A percentile compares a stretch with the other conserved stretches of the same genome.
phyloP scores from a whole-genome alignment of 2,329 filamentous ascomycete species.

The Ophiocordyceps camponoti-saundersi region DNA sequence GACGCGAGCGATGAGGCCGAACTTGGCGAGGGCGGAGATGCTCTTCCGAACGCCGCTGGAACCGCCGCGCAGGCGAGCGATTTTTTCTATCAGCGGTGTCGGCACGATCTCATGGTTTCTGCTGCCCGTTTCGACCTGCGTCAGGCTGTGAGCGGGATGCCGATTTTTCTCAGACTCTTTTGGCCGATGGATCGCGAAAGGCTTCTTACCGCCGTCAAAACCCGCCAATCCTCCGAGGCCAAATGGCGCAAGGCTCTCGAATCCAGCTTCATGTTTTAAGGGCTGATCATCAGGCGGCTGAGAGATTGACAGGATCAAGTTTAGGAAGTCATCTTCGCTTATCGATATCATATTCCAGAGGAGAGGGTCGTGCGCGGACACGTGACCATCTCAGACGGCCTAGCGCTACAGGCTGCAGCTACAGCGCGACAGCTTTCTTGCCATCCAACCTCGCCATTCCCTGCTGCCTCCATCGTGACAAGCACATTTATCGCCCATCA shows the following conservation, averaged over 20 bases:
- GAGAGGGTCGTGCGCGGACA: background rate
- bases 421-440: background rate
- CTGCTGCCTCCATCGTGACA: background rate
- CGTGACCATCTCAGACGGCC: background rate
- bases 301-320: background rate
- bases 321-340: constrained; percentile 2
- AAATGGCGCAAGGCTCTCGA: constrained; percentile 88
- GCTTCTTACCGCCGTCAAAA: constrained; percentile 65
- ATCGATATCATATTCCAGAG: constrained; percentile 10
- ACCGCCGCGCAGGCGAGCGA: constrained; percentile 65
- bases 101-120: constrained; percentile 96
- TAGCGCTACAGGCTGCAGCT: background rate
- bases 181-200: too few relatives aligned
- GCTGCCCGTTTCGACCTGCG: constrained; percentile 77
- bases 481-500: background rate
- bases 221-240: constrained; percentile 83
- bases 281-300: background rate
- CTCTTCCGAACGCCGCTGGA: constrained; percentile 65
- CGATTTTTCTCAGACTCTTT: background rate
- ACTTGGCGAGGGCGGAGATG: constrained; percentile 85
- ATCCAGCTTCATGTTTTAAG: constrained; percentile 69
- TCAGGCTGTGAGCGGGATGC: background rate
- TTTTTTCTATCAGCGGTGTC: constrained; percentile 69
- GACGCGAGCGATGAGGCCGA: constrained; percentile 75
- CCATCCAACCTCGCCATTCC: background rate